A percentile compares a stretch with the other conserved stretches of the same genome.
Evolutionary conservation across 805 yeast genomes (phyloP).

Genomic region (Candida sithepensis): DNA sequence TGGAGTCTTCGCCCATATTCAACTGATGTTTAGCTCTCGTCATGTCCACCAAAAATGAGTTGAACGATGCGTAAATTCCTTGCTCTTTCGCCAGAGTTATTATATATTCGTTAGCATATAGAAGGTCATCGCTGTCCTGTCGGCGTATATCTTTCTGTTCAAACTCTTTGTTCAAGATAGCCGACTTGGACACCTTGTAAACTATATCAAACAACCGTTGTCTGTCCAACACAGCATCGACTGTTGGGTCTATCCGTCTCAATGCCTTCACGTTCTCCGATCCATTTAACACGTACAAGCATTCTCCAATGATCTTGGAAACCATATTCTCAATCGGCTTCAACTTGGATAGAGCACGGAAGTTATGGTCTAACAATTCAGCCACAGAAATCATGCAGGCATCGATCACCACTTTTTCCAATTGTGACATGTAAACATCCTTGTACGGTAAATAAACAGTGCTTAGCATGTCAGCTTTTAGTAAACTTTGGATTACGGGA

Average conservation of each 20-base stretch:
- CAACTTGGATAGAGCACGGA: not conserved
- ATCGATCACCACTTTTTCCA: slow-evolving; percentile 23
- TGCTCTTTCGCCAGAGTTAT: slow-evolving; percentile 5
- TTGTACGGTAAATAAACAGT: slow-evolving; percentile 19
- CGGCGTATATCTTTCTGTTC: not conserved
- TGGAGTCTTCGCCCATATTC: not conserved
- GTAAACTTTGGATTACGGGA: slow-evolving; percentile 7
- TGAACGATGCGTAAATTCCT: slow-evolving; percentile 1
- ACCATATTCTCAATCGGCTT: slow-evolving; percentile 8
- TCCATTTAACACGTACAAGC: slow-evolving; percentile 9
- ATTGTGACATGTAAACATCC: slow-evolving; percentile 15
- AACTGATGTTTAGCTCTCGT: slow-evolving; percentile 6
- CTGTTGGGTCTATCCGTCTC: slow-evolving; percentile 13
- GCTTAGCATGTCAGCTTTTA: slow-evolving; percentile 14
- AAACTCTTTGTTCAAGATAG: not conserved
- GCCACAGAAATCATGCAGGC: slow-evolving; percentile 19
- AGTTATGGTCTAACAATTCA: slow-evolving; percentile 7
- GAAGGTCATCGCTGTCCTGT: not conserved
- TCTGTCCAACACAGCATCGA: slow-evolving; percentile 12
- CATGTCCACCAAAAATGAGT: slow-evolving; percentile 6
- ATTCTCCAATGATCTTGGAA: slow-evolving; percentile 11
- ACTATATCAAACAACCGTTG: slow-evolving; percentile 13
- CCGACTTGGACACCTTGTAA: slow-evolving; percentile 3
- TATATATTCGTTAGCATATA: slow-evolving; percentile 10
- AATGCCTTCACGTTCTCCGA: slow-evolving; percentile 5